Percentiles rank a stretch among this genome's conserved stretches.
These are phyloP conservation scores for Sanghuangporus weigelae DNA, from an alignment of 1,284 basidiomycete genomes.

Conservation along the genomic window DNA sequence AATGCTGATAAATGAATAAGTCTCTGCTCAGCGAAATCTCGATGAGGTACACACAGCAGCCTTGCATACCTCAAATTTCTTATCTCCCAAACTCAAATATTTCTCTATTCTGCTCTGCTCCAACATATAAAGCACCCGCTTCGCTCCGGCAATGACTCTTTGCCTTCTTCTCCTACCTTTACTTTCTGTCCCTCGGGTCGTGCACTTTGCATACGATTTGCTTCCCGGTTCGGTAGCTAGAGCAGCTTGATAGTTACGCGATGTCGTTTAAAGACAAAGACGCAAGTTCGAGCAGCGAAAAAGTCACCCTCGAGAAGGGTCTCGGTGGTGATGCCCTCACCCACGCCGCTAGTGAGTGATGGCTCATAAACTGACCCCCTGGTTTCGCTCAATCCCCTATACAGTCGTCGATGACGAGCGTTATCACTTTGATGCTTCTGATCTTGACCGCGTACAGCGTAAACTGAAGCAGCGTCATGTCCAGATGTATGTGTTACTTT, in stretches of 20 bases:
- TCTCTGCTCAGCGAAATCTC: background rate
- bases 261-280: conserved; percentile 23
- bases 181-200: background rate
- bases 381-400: background rate
- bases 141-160: background rate
- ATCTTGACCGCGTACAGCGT: conserved; percentile 58
- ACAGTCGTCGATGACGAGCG: conserved; percentile 16
- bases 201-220: background rate
- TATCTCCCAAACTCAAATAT: background rate
- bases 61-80: background rate
- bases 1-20: background rate
- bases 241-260: background rate
- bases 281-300: conserved; percentile 16
- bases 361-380: background rate
- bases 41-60: background rate
- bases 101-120: background rate
- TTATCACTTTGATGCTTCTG: conserved; percentile 44
- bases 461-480: conserved; percentile 66
- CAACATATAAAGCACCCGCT: conserved; percentile 6
- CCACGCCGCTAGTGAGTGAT: conserved; percentile 21
- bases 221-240: background rate
- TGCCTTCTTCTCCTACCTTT: conserved; percentile 7
- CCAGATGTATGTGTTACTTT: conserved; percentile 48
- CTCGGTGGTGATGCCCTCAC: conserved; percentile 25
- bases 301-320: conserved; percentile 30